These are phyloP conservation scores for Mucor racemosus DNA, from an alignment of 371 early-diverging fungal genomes.

Conservation along the genomic window DNA sequence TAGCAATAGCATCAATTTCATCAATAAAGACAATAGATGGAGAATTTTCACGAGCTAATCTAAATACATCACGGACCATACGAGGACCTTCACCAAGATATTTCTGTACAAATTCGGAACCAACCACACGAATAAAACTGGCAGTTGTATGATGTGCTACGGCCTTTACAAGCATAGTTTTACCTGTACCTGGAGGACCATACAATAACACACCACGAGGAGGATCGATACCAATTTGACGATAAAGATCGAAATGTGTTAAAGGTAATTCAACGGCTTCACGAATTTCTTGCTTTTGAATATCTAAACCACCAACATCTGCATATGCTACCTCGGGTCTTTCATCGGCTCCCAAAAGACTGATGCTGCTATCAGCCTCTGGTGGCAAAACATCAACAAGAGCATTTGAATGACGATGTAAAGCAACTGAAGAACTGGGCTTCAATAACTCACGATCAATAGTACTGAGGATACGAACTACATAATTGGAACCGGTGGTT, in stretches of 20 bases:
- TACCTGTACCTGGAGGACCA: constrained; percentile 98
- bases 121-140: constrained; percentile 98
- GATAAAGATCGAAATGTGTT: constrained; percentile 99
- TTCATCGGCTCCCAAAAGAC: constrained; percentile 95
- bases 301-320: constrained; percentile 99
- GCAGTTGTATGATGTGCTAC: constrained; percentile 99
- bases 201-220: constrained; percentile 99
- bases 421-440: constrained; percentile 96
- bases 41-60: constrained; percentile 98
- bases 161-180: constrained; percentile 99
- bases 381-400: constrained; percentile 97
- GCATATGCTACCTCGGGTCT: constrained; percentile 96
- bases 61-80: constrained; percentile 99
- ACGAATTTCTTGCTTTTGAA: constrained; percentile 99
- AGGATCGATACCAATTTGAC: constrained; percentile 99
- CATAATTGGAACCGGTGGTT: constrained; percentile 95
- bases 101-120: constrained; percentile 99
- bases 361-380: constrained; percentile 97
- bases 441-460: constrained; percentile 98
- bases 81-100: constrained; percentile 99
- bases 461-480: constrained; percentile 97
- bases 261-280: constrained; percentile 99
- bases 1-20: constrained; percentile 99
- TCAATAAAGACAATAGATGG: constrained; percentile 99
- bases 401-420: constrained; percentile 99